Conservation (phyloP, 2,329 filamentous ascomycete genomes). For the Apiospora malaysiana region DNA sequence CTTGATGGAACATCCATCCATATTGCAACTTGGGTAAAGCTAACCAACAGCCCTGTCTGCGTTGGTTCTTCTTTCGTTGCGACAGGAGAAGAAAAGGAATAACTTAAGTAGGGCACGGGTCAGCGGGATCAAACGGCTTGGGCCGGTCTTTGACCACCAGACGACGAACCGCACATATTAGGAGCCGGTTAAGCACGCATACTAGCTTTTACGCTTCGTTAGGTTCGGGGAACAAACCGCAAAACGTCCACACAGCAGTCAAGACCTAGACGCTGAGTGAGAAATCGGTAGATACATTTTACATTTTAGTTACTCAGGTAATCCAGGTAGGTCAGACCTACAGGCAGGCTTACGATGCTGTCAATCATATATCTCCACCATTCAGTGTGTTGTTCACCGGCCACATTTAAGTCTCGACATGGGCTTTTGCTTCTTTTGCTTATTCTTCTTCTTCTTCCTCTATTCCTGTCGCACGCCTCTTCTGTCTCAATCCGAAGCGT, state of each 20-base stretch:
- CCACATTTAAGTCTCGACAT: background rate
- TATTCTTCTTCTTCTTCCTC: background rate
- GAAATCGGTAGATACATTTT: too few species aligned
- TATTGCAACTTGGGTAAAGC: background rate
- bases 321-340: background rate
- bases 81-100: background rate
- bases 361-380: background rate
- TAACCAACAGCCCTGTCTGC: background rate
- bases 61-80: background rate
- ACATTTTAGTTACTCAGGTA: too few species aligned
- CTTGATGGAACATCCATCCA: background rate
- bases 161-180: background rate
- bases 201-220: background rate
- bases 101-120: slow-evolving; percentile 3
- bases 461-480: slow-evolving; percentile 4
- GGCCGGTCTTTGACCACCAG: slow-evolving; percentile 8
- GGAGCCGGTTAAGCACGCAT: background rate
- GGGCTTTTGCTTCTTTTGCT: background rate
- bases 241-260: background rate
- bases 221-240: background rate
- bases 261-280: slow-evolving; percentile 13
- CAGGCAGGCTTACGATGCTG: background rate
- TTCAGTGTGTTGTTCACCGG: background rate
- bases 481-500: slow-evolving; percentile 5
- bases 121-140: slow-evolving; percentile 16